These are phyloP conservation scores for Nothophoma quercina DNA, from an alignment of 2,329 filamentous ascomycete genomes.

Conservation along the genomic window DNA sequence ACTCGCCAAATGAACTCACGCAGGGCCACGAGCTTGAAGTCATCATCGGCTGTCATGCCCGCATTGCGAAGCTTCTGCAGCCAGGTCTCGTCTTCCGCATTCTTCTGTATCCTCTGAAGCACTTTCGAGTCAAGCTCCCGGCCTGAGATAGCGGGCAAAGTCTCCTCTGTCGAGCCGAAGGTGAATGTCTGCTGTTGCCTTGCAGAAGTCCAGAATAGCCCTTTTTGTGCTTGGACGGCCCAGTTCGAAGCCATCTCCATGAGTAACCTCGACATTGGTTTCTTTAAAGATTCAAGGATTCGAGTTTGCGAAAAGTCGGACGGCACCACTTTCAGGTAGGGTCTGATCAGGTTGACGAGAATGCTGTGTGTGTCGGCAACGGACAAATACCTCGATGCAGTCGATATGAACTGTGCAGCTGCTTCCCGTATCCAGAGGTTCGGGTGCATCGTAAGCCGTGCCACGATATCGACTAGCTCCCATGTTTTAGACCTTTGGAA, in stretches of 20 bases:
- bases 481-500: conserved; percentile 85
- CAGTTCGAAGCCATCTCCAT: conserved; percentile 87
- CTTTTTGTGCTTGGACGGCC: conserved; percentile 81
- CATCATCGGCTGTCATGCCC: conserved; percentile 82
- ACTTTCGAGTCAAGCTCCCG: conserved; percentile 65
- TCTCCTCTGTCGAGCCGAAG: conserved; percentile 65
- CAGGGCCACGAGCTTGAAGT: conserved; percentile 85
- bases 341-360: conserved; percentile 77
- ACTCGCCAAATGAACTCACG: conserved; percentile 92
- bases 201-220: conserved; percentile 85
- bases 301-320: conserved; percentile 74
- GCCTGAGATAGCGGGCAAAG: conserved; percentile 62
- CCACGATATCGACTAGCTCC: conserved; percentile 85
- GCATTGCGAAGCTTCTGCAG: conserved; percentile 83
- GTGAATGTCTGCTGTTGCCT: conserved; percentile 75
- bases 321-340: conserved; percentile 79
- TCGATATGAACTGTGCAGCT: conserved; percentile 81
- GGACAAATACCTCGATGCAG: conserved; percentile 77
- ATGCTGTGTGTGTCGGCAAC: conserved; percentile 84
- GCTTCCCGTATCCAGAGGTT: conserved; percentile 96
- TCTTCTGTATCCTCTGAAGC: conserved; percentile 72
- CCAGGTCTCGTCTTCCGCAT: conserved; percentile 95
- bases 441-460: conserved; percentile 88
- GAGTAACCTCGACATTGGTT: conserved; percentile 77
- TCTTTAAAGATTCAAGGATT: conserved; percentile 83